Conservation (phyloP, 768 basidiomycete genomes). For the Lentinula sp. region DNA sequence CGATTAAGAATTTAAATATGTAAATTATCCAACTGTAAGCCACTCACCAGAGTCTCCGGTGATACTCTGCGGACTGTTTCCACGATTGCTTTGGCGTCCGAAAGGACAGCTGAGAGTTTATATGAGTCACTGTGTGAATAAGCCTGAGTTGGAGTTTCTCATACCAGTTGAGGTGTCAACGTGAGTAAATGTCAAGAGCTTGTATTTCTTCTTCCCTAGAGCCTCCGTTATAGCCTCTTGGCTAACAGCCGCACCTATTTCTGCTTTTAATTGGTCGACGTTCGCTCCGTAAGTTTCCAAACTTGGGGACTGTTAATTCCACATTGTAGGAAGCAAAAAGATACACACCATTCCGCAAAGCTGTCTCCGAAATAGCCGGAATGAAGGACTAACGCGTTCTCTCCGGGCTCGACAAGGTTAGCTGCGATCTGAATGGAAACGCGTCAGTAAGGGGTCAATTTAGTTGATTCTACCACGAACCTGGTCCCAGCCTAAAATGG, state of each 20-base stretch:
- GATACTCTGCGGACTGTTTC: slow-evolving; percentile 69
- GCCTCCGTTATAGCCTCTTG: slow-evolving; percentile 57
- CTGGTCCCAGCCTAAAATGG: too few relatives aligned
- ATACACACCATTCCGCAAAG: slow-evolving; percentile 73
- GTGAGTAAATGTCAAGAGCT: slow-evolving; percentile 89
- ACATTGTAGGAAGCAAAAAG: background rate
- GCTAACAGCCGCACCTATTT: slow-evolving; percentile 72
- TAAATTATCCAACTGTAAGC: background rate
- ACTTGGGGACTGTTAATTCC: slow-evolving; percentile 28
- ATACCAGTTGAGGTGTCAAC: slow-evolving; percentile 85
- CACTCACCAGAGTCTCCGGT: slow-evolving; percentile 72
- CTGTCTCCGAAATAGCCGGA: slow-evolving; percentile 94
- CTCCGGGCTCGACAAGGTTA: slow-evolving; percentile 82
- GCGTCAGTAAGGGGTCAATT: too few relatives aligned
- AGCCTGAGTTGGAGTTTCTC: background rate
- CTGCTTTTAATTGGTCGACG: slow-evolving; percentile 78
- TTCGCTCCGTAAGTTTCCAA: slow-evolving; percentile 84
- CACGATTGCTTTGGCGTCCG: slow-evolving; percentile 72
- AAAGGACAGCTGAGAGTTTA: slow-evolving; percentile 62
- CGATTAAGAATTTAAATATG: background rate
- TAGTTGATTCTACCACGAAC: too few relatives aligned
- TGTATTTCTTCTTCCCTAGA: slow-evolving; percentile 76
- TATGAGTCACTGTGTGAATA: background rate
- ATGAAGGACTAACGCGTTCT: slow-evolving; percentile 77
- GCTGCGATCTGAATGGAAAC: slow-evolving; percentile 60